Evolutionary conservation across 2,329 filamentous ascomycete species (phyloP), one percentile per base, ranked within the genome.

Genomic region (Fusarium nygamai): DNA sequence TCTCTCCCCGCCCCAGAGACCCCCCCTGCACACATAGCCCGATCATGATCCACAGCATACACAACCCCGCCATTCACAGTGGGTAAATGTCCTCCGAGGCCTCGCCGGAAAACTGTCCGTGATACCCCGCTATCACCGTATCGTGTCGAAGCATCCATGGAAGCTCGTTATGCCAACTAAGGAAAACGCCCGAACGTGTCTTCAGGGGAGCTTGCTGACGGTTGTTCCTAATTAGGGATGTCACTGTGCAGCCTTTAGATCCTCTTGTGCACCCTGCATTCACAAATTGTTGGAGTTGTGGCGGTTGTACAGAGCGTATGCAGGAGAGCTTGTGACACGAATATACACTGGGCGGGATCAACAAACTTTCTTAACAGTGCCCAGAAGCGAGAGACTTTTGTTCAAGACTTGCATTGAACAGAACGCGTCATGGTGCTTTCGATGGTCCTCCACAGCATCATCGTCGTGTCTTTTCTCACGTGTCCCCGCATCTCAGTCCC

Each of bases 401-500:
- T 50, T 67, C 64, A 53, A 66, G 51, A 66, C 58, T 61, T 61
- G 43, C 61, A 56, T 67, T 57, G 34, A 57, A 36, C 56, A 57
- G 60, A 70, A 70, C 65, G 75, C 76, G 76, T 78, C 76, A 78
- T 78, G 67, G 64, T 75, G 64, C 50, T 75, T 65, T 67, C 63
- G 61, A 61, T 56, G 59, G 50, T 60, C 56, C 38, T 70, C 65
- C 64, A 71, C 54, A 76, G 76, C 75, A 78, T 78, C 76, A 76
- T 74, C 63, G 59, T 64, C 56, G 61, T 64, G 50, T 67, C 61
- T 69, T 69, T 65, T 61, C 75, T 78, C 77, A 78, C 75, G 70
- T 78, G 77, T 78, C 77, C 77, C 77, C 77, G 77, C 77, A 78
- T 76, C 77, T 76, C 62, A 69, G 58, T 64, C 62, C 75, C 64